Evolutionary conservation across 2,329 filamentous ascomycete genomes (phyloP), one percentile per base, ranked within the genome.

Genomic region (Exophiala lecanii-corni): DNA sequence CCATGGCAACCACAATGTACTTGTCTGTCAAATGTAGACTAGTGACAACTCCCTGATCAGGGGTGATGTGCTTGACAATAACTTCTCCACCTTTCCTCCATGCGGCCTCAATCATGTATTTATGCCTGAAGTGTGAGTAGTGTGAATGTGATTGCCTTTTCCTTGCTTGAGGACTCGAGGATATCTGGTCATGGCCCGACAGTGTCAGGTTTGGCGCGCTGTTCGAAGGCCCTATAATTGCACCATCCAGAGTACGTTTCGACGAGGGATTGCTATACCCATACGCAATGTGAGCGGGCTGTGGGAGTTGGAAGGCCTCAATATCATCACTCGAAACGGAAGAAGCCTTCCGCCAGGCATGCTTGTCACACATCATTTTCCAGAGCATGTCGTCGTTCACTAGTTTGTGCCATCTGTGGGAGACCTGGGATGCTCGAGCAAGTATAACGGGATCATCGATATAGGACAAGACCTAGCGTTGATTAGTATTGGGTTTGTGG

Each of bases 371-470:
- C 15, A 98, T 75, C 49, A 92, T 88, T 70, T 95, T 96, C 92
- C 92, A 98, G 1, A 92, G 94, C 68, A 96, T 89, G 64, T 98
- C 92, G 63, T 98, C 92, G 60, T 85, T 91, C 37, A 98, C 75
- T 5, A 98, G 75, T 64, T 96, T 89, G 51, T 87, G 79, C 92
- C 92, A 98, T 62, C 89, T 79, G 53, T 82, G 82, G 41, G 92
- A 98, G n/a, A 98, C 92, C 63, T 97, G 91, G 4, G 91, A 95
- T 39, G 92, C 86, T 61, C 92, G 79, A 28, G 89, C 91, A 35
- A 98, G 75, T 2, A 94, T 94, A 62, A 89, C 92, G 1, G 92
- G 89, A 60, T 98, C 92, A 59, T 98, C 92, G 59, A 98, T 91
- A 62, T 94, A 98, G 32, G 91, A 94, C 38, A 98, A 74, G 53